Evolutionary conservation across 139 green algal genomes (phyloP), one percentile per base, ranked within the genome.

Genomic region (Auxenochlorella pyrenoidosa): DNA sequence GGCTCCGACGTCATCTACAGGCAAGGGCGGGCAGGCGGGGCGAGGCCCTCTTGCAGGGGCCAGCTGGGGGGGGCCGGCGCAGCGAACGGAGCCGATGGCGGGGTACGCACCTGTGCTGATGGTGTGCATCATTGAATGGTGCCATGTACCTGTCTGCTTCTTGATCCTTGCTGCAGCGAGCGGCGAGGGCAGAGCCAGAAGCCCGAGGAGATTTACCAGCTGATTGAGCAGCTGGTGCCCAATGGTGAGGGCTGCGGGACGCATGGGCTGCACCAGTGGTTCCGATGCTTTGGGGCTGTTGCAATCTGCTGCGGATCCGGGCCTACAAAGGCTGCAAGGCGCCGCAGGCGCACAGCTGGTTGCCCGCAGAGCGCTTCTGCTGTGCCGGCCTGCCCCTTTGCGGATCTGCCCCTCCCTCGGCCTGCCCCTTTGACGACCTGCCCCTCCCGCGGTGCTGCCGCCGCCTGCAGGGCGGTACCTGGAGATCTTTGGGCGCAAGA

Each of bases 141-240:
- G n/a, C n/a, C n/a, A n/a, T 75, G 79, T 16, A 8, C 54, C 18
- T 8, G 10, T 13, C 54, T 28, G 1, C 70, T 44, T 12, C 70
- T 19, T n/a, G n/a, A n/a, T n/a, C 15, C 28, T 2, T 1, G 12
- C 5, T 82, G 83, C 82, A 94, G 89, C 76, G 94, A 98, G 87
- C 91, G 97, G 36, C 91, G 97, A 24, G 97, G 97, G 5, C 96
- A 99, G 92, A 98, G 95, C 92, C 97, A 99, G 93, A 99, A 99
- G 88, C 97, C 97, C 6, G 94, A 97, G 79, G 97, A 99, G 91
- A 97, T 99, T n/a, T 99, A 99, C 88, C 90, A 98, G 82, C 93
- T 98, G 36, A 95, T 98, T 12, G 97, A 99, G 90, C 82, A 95
- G 85, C 93, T 99, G 66, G 96, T 99, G 78, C 96, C 96, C 10